Evolutionary conservation across 495 filamentous ascomycete genomes (phyloP), one percentile per base, ranked within the genome.

Genomic region (Parachaetomium inaequale): DNA sequence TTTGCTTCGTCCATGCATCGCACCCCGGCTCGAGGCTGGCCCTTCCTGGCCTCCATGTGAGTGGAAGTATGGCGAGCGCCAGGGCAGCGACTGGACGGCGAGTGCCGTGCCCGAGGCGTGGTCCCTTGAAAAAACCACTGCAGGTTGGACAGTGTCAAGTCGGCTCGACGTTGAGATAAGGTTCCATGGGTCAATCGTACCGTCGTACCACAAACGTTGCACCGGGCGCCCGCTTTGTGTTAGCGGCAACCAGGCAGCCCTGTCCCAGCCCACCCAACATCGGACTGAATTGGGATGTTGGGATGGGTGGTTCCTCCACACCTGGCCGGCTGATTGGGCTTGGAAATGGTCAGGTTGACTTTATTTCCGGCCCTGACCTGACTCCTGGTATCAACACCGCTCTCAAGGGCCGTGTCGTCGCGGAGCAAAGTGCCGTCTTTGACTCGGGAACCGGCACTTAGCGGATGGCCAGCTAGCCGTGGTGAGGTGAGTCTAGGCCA

Each of bases 141-240:
- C 42, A 46, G 19, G 7, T 23, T 7, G 19, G 40, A 55, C 59
- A 61, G 59, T 61, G 59, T 19, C 58, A 61, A 54, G 34, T 61
- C 21, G 1, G 14, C 17, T n/a, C 3, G 34, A 61, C 59, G 59
- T 61, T 32, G 29, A 55, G 50, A 61, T 55, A 62, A 56, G 19
- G 59, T 62, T 62, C 6, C n/a, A n/a, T n/a, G n/a, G n/a, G n/a
- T n/a, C n/a, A n/a, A n/a, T n/a, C 3, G 58, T 55, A 52, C 36
- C 5, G 29, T 25, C 36, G 50, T 36, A 46, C 21, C 50, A 55
- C 40, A 61, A 61, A 19, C 28, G 40, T 47, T n/a, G 29, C 50
- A 61, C 50, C 47, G 31, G 31, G 31, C 52, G 47, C 2, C 47
- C 49, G n/a, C 21, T 38, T 29, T 49, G 21, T 54, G 58, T 61